Percentiles rank a stretch among this genome's conserved stretches.
Evolutionary conservation across 257 asterid genomes (phyloP).

Genomic region (Forsythia viridissima): DNA sequence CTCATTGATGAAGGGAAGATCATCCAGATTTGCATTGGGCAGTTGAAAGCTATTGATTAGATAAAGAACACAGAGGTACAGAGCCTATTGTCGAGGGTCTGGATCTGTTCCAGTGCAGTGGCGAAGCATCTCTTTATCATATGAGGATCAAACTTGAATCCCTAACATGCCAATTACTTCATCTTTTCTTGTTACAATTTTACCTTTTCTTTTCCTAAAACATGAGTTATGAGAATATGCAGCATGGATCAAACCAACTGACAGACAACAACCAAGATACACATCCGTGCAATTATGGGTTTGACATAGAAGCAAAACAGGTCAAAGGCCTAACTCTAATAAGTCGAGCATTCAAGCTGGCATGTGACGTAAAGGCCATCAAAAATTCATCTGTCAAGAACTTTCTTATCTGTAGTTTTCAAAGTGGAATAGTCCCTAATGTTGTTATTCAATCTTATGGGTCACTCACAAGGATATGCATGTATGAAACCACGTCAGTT

Average conservation of each 20-base stretch:
- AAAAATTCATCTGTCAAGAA: background rate
- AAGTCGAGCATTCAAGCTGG: background rate
- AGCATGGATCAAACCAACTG: no score
- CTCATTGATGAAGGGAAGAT: background rate
- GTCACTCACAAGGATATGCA: background rate
- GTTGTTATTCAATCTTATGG: background rate
- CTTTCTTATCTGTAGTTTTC: background rate
- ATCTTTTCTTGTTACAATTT: background rate
- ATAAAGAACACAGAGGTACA: background rate
- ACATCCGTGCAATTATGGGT: no score
- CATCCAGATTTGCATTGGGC: background rate
- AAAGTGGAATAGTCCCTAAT: background rate
- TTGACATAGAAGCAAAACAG: no score
- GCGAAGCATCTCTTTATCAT: background rate
- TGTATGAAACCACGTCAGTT: background rate
- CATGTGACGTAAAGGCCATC: background rate
- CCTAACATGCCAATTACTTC: no score
- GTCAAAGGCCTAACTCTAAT: no score
- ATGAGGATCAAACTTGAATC: background rate
- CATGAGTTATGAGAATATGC: no score
- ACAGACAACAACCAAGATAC: no score
- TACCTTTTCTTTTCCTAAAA: no score
- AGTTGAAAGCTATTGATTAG: background rate
- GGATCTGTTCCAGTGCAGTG: background rate
- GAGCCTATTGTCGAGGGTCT: background rate